Percentiles rank a stretch among this genome's conserved stretches.
Evolutionary conservation across 768 basidiomycete genomes (phyloP).

Genomic region (Xerocomellus chrysenteron): DNA sequence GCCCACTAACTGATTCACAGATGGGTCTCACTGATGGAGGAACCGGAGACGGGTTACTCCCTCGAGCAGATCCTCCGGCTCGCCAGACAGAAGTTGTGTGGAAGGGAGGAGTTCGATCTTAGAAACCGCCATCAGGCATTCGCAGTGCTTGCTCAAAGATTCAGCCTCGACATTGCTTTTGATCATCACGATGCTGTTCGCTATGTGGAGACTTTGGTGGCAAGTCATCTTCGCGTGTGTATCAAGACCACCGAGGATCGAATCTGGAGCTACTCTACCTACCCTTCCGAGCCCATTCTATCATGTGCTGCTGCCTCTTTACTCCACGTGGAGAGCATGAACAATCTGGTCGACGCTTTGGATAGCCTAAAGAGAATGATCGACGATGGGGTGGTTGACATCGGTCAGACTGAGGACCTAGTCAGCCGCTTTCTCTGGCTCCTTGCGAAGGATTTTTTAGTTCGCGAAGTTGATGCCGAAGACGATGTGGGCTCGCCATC

Average conservation of each 20-base stretch:
- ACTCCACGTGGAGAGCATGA: too few relatives aligned
- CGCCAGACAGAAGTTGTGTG: not conserved
- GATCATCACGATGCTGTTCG: not conserved
- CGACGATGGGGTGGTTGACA: not conserved
- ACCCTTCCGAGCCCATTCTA: conserved; percentile 6
- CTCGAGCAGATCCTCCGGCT: not conserved
- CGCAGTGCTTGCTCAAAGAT: not conserved
- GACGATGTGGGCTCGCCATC: too few relatives aligned
- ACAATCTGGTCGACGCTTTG: not conserved
- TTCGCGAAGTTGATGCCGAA: not conserved
- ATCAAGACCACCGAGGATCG: not conserved
- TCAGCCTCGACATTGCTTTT: not conserved
- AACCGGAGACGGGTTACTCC: too few relatives aligned
- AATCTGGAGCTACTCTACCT: not conserved
- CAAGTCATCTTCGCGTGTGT: not conserved
- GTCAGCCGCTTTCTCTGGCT: conserved; percentile 6
- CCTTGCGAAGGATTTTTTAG: conserved; percentile 4
- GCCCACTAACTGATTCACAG: not conserved
- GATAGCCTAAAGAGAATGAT: not conserved
- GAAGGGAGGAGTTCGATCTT: not conserved
- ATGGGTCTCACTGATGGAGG: not conserved
- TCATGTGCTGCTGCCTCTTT: conserved; percentile 2
- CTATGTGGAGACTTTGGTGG: not conserved
- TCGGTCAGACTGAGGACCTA: conserved; percentile 3
- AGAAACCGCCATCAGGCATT: not conserved